These are phyloP conservation scores for Nannochloropsis salina DNA, from an alignment of 108 stramenopile species.

Conservation along the genomic window DNA sequence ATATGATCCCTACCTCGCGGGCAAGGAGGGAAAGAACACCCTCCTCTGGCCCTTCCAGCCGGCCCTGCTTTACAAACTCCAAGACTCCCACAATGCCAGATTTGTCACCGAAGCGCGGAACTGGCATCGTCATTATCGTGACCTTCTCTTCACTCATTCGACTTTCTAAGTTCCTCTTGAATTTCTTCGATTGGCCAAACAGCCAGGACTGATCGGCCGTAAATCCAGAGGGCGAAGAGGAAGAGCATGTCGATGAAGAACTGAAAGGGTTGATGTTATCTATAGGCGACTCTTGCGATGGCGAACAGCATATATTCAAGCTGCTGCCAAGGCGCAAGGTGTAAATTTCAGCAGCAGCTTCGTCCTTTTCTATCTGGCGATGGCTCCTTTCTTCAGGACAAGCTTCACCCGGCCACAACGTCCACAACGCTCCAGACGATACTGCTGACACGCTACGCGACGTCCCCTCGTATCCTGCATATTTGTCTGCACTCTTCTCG, in stretches of 20 bases:
- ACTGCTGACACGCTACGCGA: background rate
- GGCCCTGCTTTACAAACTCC: background rate
- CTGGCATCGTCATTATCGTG: background rate
- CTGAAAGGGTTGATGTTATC: background rate
- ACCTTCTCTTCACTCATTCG: background rate
- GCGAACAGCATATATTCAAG: background rate
- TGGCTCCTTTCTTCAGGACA: background rate
- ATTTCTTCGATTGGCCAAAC: background rate
- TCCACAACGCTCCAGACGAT: background rate
- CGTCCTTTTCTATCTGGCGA: background rate
- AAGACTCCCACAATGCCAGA: background rate
- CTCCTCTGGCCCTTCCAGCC: conserved; percentile 19
- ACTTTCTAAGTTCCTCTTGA: background rate
- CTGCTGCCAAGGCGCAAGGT: background rate
- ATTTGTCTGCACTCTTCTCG: background rate
- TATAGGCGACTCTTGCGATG: background rate
- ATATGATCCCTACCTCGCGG: background rate
- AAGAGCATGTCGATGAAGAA: background rate
- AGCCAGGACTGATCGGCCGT: background rate
- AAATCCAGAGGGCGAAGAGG: background rate
- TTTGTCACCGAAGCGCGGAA: background rate
- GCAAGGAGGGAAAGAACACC: background rate
- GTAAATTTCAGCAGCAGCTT: conserved; percentile 12
- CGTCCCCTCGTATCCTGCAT: background rate
- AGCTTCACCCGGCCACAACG: background rate